Evolutionary conservation across 768 basidiomycete genomes (phyloP), one percentile per base, ranked within the genome.

Genomic region (Leucocoprinus sp.): DNA sequence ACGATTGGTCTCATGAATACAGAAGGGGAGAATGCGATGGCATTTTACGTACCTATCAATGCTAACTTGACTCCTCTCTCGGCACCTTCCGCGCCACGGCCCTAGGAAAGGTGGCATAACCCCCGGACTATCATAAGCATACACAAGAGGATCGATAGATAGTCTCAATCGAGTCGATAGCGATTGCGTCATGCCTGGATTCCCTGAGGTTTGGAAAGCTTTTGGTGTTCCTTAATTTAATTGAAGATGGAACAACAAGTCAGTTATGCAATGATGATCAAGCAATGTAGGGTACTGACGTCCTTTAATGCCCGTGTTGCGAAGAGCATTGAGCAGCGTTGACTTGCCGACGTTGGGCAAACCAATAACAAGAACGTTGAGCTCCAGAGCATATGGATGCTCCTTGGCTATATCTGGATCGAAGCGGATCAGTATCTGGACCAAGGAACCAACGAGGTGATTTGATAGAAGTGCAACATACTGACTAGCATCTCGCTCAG

Each of bases 271-370:
- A 45, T 47, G 43, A 12, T 33, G 42, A 46, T 39, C 44, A 8
- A 23, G 21, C 37, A 41, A 46, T 44, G 37, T 21, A 39, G 37
- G 19, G 48, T 41, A 75, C 82, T 60, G 62, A 93, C 93, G 83
- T 59, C 92, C 92, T 55, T 75, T 70, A 36, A 95, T 87, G 8
- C 95, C 95, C 57, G 81, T 82, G 56, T 78, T 82, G 34, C 95
- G 78, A 21, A 99, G 72, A 1, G 91, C 80, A 58, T 99, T 99
- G 9, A 99, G 69, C 41, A 98, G 64, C 2, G 90, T 93, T 11
- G 93, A 97, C 66, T 99, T 98, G 33, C 95, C 95, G 37, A 97
- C 92, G 61, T 98, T 98, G 14, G 96, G 96, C 95, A 99, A 98
- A 18, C 96, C 96, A 48, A 96, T 83, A 18, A 98, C 91, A 2